Evolutionary conservation across 2,329 filamentous ascomycete genomes (phyloP), one percentile per base, ranked within the genome.

Genomic region (Epichloe glyceriae): DNA sequence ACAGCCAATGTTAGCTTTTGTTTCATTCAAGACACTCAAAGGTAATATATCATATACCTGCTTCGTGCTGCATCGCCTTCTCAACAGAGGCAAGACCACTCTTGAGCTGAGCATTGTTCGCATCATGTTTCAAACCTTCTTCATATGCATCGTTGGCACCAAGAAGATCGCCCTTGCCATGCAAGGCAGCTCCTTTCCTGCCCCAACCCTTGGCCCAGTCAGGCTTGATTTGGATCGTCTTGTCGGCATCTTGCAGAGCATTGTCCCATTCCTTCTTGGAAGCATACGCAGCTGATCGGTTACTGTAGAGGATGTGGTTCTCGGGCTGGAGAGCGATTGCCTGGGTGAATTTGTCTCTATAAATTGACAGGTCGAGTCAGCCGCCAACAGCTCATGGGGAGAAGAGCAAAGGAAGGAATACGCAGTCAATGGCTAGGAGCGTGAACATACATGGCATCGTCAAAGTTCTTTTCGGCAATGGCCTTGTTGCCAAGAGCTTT

Each of bases 401-500:
- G 14, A 19, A 15, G 6, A 19, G 19, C 5, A 37, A 37, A 10
- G 19, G 4, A 20, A 37, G 20, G 3, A 19, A 33, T 34, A 17
- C n/a, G 37, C 15, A 14, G 15, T 37, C 6, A n/a, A 38, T 34
- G 35, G n/a, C 12, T 34, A 35, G 30, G 6, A 19, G 34, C 11
- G 22, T 17, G 10, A 50, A 82, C 88, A 71, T 79, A 97, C 91
- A 95, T 82, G 64, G 93, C 93, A 68, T 91, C 88, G 63, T 89
- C 79, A 69, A 95, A 98, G 71, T 97, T 89, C 79, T 97, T 97
- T 56, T 88, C 89, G 58, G 88, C 85, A 70, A 98, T 98, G 71
- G 94, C 90, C 77, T 95, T 95, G 78, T 98, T 98, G 75, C 91
- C 93, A 67, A 93, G 85, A 64, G 90, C 88, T 78, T 98, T 98